A percentile compares a stretch with the other conserved stretches of the same genome.
Conservation (phyloP, 768 basidiomycete species). For the Termitomyces titanicus region DNA sequence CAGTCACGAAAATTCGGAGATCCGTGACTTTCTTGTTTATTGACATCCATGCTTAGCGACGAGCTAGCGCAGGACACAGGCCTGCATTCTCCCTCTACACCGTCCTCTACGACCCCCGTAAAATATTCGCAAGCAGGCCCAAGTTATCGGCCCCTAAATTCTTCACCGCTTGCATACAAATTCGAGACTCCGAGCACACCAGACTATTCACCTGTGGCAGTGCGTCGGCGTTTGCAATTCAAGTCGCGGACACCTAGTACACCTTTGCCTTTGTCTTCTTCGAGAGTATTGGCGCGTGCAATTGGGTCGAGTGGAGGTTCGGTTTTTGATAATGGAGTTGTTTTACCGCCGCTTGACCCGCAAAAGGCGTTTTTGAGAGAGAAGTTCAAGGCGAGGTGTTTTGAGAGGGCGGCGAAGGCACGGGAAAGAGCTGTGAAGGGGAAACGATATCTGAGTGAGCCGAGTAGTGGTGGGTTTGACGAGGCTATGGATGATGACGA, state of each 20-base stretch:
- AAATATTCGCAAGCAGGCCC: not conserved
- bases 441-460: slow-evolving; percentile 30
- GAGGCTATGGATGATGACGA: slow-evolving; percentile 37
- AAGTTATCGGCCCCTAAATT: slow-evolving; percentile 33
- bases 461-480: slow-evolving; percentile 49
- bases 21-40: slow-evolving; percentile 7
- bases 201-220: slow-evolving; percentile 40
- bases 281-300: slow-evolving; percentile 2
- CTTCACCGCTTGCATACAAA: slow-evolving; percentile 46
- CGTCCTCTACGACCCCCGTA: slow-evolving; percentile 1
- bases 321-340: slow-evolving; percentile 14
- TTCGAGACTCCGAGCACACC: slow-evolving; percentile 25
- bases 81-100: slow-evolving; percentile 13
- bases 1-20: not conserved
- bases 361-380: slow-evolving; percentile 56
- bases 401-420: slow-evolving; percentile 57
- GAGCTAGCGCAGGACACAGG: slow-evolving; percentile 5
- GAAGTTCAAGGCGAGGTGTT: slow-evolving; percentile 56
- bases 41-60: not conserved
- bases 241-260: slow-evolving; percentile 32
- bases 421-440: slow-evolving; percentile 45
- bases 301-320: slow-evolving; percentile 19
- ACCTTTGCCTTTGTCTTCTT: slow-evolving; percentile 21
- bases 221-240: slow-evolving; percentile 55
- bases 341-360: slow-evolving; percentile 26